These are phyloP conservation scores for Solanum arcanum DNA, from an alignment of 257 asterid genomes.

Conservation along the genomic window DNA sequence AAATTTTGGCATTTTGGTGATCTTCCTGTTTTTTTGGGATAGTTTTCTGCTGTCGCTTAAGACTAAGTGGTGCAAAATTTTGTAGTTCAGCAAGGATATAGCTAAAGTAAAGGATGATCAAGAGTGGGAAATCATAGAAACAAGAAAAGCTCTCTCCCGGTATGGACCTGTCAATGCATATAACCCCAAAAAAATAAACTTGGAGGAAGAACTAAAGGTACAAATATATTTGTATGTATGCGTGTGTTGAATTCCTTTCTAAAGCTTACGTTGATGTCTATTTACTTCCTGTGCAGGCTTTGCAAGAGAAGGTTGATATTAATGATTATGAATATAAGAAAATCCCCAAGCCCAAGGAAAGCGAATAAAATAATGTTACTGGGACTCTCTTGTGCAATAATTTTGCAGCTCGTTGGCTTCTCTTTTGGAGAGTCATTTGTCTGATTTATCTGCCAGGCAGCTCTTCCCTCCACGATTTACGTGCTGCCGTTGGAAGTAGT, in stretches of 20 bases:
- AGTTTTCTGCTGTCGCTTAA: background rate
- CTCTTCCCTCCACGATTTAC: background rate
- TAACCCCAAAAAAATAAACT: conserved; percentile 60
- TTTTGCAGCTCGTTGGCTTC: background rate
- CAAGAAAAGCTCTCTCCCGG: conserved; percentile 71
- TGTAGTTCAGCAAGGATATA: conserved; percentile 73
- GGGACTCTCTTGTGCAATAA: background rate
- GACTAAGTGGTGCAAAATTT: conserved; percentile 1
- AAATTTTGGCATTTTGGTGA: background rate
- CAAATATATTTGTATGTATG: background rate
- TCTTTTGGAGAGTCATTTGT: background rate
- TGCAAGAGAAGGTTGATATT: conserved; percentile 72
- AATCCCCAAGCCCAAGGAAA: conserved; percentile 60
- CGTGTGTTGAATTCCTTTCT: background rate
- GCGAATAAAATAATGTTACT: conserved; percentile 19
- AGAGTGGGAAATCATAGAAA: conserved; percentile 90
- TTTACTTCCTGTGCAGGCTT: conserved; percentile 29
- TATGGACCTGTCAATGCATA: conserved; percentile 73
- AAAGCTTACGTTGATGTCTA: background rate
- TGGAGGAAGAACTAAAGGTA: conserved; percentile 91
- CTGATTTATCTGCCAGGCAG: background rate
- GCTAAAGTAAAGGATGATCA: conserved; percentile 85
- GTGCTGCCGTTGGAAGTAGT: background rate
- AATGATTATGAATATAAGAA: conserved; percentile 79
- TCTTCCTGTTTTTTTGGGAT: background rate